These are phyloP conservation scores for Leptomonas seymouri DNA, from an alignment of 208 protist species.

Conservation along the genomic window DNA sequence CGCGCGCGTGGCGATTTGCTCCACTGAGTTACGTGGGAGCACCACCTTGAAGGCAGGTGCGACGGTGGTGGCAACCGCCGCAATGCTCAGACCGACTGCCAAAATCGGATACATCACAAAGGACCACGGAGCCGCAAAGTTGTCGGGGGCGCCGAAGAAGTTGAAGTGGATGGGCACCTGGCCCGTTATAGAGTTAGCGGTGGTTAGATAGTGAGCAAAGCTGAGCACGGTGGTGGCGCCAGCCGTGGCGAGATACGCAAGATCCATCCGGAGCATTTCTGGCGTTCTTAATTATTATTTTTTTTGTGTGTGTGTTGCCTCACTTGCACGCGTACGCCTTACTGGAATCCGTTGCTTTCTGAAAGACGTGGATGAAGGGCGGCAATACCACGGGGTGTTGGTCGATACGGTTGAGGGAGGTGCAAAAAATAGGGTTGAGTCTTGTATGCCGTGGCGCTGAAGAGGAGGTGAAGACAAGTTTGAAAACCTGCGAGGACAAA, in stretches of 20 bases:
- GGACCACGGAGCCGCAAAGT: constrained; percentile 19
- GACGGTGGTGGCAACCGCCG: background rate
- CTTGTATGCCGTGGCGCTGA: too few species aligned
- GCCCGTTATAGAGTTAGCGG: background rate
- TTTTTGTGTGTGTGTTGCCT: background rate
- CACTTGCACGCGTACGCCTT: too few species aligned
- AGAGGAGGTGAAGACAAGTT: too few species aligned
- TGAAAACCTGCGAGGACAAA: too few species aligned
- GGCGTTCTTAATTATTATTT: too few species aligned
- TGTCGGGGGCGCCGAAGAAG: constrained; percentile 23
- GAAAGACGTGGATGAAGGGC: too few species aligned
- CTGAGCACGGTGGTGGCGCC: constrained; percentile 19
- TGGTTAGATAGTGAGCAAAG: constrained; percentile 26
- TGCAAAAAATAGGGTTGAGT: too few species aligned
- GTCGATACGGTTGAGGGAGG: too few species aligned
- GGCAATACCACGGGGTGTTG: too few species aligned
- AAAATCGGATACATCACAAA: constrained; percentile 15
- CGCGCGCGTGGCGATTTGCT: constrained; percentile 12
- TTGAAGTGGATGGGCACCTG: constrained; percentile 33
- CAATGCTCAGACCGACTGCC: background rate
- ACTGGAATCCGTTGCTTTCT: too few species aligned
- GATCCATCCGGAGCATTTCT: constrained; percentile 8
- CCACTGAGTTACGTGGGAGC: constrained; percentile 3
- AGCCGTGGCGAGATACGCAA: constrained; percentile 8
- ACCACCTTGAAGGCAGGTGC: background rate